phyloP scores from a whole-genome alignment of 2,329 filamentous ascomycete species.

The Pestalotiopsis sp. region DNA sequence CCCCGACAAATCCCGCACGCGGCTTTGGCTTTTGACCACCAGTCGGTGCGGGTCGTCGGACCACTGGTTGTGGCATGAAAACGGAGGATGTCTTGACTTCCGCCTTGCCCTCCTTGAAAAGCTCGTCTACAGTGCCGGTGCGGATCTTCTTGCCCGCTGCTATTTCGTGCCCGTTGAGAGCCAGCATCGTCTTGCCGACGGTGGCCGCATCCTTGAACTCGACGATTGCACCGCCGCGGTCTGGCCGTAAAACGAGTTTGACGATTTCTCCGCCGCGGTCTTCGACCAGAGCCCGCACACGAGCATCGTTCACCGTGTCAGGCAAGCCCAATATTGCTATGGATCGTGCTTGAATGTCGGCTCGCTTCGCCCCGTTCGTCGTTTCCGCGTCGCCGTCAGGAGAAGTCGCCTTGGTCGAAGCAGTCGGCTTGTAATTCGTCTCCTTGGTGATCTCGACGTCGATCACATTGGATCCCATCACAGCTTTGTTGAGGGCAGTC shows the following conservation, averaged over 20 bases:
- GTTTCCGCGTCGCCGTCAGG: constrained; percentile 44
- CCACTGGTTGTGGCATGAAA: constrained; percentile 46
- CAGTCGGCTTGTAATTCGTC: constrained; percentile 58
- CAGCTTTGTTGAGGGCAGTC: constrained; percentile 67
- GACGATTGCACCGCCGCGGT: constrained; percentile 83
- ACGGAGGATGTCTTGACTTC: constrained; percentile 31
- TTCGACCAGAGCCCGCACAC: constrained; percentile 74
- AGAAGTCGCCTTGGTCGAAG: constrained; percentile 42
- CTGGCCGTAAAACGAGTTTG: constrained; percentile 78
- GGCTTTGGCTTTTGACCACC: constrained; percentile 39
- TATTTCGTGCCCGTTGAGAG: constrained; percentile 59
- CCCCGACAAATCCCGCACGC: constrained; percentile 44
- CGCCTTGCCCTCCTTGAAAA: constrained; percentile 50
- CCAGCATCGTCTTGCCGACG: constrained; percentile 72
- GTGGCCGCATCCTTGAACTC: constrained; percentile 74
- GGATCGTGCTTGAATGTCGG: constrained; percentile 66
- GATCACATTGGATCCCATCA: constrained; percentile 69
- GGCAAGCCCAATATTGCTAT: constrained; percentile 84
- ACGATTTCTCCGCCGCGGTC: constrained; percentile 66
- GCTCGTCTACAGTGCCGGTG: constrained; percentile 56
- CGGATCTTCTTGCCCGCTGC: constrained; percentile 53
- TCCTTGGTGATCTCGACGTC: constrained; percentile 64
- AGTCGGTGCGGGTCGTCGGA: constrained; percentile 47
- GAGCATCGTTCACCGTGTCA: constrained; percentile 89
- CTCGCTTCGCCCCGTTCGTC: constrained; percentile 39